Evolutionary conservation across 1,284 basidiomycete species (phyloP).

Genomic region (Peniophora sp.): DNA sequence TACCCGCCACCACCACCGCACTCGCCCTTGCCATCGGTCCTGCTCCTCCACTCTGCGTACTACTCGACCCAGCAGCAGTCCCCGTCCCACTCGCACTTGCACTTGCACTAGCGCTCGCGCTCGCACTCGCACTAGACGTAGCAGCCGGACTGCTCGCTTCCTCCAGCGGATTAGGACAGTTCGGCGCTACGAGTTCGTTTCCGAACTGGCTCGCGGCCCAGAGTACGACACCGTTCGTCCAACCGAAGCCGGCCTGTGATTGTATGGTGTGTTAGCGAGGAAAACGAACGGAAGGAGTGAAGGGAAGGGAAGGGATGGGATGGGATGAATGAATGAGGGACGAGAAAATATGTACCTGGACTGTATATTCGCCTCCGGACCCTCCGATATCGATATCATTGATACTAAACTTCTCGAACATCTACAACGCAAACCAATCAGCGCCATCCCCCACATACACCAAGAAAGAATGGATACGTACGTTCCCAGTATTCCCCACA

Average conservation of each 20-base stretch:
- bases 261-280: background rate
- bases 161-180: constrained; percentile 50
- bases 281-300: background rate
- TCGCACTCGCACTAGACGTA: background rate
- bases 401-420: constrained; percentile 86
- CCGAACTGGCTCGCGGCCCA: constrained; percentile 74
- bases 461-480: constrained; percentile 26
- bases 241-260: constrained; percentile 70
- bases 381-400: constrained; percentile 80
- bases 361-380: constrained; percentile 80
- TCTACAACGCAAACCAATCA: constrained; percentile 36
- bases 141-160: constrained; percentile 3
- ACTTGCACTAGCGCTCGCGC: background rate
- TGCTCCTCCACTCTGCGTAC: background rate
- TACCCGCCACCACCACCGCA: background rate
- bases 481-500: constrained; percentile 61
- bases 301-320: constrained; percentile 1
- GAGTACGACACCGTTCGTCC: constrained; percentile 83
- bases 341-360: constrained; percentile 40
- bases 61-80: background rate
- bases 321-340: background rate
- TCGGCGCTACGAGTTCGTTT: constrained; percentile 49
- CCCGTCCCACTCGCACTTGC: background rate
- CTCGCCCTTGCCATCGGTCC: background rate
- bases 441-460: constrained; percentile 14